Evolutionary conservation across 2,329 filamentous ascomycete species (phyloP), one percentile per base, ranked within the genome.

Genomic region (Monascus ruber): DNA sequence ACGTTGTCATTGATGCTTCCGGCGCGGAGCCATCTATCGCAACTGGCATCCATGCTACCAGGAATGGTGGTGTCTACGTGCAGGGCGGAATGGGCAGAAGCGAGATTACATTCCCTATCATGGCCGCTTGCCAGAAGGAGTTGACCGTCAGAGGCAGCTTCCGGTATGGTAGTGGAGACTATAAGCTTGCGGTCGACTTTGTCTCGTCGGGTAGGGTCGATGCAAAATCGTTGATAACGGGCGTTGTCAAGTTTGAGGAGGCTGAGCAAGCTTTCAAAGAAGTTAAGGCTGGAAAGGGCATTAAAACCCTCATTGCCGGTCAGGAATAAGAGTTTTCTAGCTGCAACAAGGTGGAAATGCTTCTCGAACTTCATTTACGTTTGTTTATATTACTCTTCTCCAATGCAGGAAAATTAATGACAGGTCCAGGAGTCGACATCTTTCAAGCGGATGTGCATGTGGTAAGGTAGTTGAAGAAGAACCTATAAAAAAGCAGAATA

Each of bases 31-130:
- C 82, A 0, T 83, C 78, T 6, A 85, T 89, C 52, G 83, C 88
- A 65, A 73, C 82, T 0, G 76, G 74, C 28, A 73, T 89, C 52
- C 81, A 88, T 62, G 73, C 73, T 17, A 74, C 87, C 25, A 74
- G 79, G 46, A 70, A 71, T 35, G 85, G 85, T 40, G 85, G 85
- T 27, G 80, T 74, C 10, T 89, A 85, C 53, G 81, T 93, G 6
- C 86, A 93, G 66, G 85, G 80, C 43, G 88, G 88, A 40, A 94
- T 95, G 86, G 89, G 89, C 55, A 83, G 82, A 58, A 64, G 78
- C 31, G 85, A 94, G 55, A 88, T 95, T 60, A 83, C 66, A 6
- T 94, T 95, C 69, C 89, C 89, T 37, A 94, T 96, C 59, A 84
- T 89, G 76, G 82, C 84, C 4, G 72, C 93, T 56, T 93, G 87